phyloP scores from a whole-genome alignment of 768 basidiomycete genomes.

The Tylopilus subfusipes region DNA sequence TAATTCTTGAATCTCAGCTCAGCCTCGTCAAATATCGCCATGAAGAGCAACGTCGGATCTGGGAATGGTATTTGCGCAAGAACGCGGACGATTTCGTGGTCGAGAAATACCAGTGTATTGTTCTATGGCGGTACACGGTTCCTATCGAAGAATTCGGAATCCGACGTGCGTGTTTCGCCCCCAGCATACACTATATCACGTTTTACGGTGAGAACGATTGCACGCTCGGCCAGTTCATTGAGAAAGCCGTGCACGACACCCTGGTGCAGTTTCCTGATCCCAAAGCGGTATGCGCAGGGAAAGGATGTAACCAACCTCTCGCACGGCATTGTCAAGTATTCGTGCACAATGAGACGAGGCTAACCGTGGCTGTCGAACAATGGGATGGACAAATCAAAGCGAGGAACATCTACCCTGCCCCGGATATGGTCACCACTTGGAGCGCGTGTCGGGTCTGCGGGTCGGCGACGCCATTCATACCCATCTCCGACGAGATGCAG shows the following conservation, averaged over 20 bases:
- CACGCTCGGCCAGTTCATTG: constrained; percentile 92
- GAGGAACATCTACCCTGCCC: constrained; percentile 51
- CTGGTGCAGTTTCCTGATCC: constrained; percentile 67
- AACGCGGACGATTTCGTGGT: constrained; percentile 84
- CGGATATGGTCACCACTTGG: constrained; percentile 87
- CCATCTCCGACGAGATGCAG: constrained; percentile 88
- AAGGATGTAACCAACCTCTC: constrained; percentile 78
- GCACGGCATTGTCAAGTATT: constrained; percentile 87
- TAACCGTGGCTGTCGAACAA: constrained; percentile 85
- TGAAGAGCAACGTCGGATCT: constrained; percentile 82
- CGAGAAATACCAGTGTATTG: constrained; percentile 90
- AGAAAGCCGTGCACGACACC: constrained; percentile 67
- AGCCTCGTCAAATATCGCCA: constrained; percentile 73
- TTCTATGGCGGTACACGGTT: constrained; percentile 74
- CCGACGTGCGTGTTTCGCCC: constrained; percentile 75
- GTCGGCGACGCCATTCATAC: constrained; percentile 81
- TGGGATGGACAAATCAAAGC: constrained; percentile 78
- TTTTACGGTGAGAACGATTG: constrained; percentile 94
- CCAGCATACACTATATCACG: constrained; percentile 65
- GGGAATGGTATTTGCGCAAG: constrained; percentile 94
- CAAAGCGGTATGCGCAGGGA: constrained; percentile 75
- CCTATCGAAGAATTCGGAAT: constrained; percentile 64
- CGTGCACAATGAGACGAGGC: constrained; percentile 80
- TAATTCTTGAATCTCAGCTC: constrained; percentile 69
- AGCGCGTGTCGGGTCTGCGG: constrained; percentile 79